A percentile compares a stretch with the other conserved stretches of the same genome.
Evolutionary conservation across 352 stramenopile genomes (phyloP).

Genomic region (Globisporangium viniferum): DNA sequence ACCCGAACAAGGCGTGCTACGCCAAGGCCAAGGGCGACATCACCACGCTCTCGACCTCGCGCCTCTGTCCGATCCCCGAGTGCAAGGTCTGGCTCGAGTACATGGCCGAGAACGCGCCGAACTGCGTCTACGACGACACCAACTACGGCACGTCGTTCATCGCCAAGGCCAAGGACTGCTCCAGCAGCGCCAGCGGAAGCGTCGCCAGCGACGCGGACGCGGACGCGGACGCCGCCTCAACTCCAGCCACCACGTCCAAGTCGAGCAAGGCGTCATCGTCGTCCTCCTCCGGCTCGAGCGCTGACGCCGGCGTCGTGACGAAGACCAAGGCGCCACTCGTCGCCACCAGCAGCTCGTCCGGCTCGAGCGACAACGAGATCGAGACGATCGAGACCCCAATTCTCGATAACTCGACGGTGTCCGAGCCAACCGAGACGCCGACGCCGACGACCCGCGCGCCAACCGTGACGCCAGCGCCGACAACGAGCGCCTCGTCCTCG

Average conservation of each 20-base stretch:
- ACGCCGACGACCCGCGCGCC: conserved; percentile 5
- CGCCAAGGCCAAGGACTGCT: conserved; percentile 48
- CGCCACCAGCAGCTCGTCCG: neutral
- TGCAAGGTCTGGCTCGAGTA: conserved; percentile 56
- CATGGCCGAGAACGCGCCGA: conserved; percentile 44
- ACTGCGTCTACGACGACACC: conserved; percentile 65
- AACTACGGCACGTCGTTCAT: conserved; percentile 51
- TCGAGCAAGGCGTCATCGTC: conserved; percentile 3
- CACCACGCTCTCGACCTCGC: conserved; percentile 41
- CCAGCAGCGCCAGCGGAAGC: conserved; percentile 12
- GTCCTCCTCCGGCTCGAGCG: conserved; percentile 14
- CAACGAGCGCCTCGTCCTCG: conserved; percentile 11
- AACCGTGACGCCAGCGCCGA: neutral
- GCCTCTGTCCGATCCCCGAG: conserved; percentile 46
- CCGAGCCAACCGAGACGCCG: conserved; percentile 1
- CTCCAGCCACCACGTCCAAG: neutral
- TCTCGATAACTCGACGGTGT: conserved; percentile 12
- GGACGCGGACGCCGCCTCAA: neutral
- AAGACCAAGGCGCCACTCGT: conserved; percentile 8
- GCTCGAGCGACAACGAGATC: conserved; percentile 9
- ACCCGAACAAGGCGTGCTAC: conserved; percentile 59
- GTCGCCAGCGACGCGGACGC: conserved; percentile 1
- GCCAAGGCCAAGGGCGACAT: conserved; percentile 47
- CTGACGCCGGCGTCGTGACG: conserved; percentile 13
- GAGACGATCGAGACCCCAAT: conserved; percentile 12